A percentile compares a stretch with the other conserved stretches of the same genome.
These are phyloP conservation scores for Aphanocladium album DNA, from an alignment of 2,329 filamentous ascomycete genomes.

Conservation along the genomic window DNA sequence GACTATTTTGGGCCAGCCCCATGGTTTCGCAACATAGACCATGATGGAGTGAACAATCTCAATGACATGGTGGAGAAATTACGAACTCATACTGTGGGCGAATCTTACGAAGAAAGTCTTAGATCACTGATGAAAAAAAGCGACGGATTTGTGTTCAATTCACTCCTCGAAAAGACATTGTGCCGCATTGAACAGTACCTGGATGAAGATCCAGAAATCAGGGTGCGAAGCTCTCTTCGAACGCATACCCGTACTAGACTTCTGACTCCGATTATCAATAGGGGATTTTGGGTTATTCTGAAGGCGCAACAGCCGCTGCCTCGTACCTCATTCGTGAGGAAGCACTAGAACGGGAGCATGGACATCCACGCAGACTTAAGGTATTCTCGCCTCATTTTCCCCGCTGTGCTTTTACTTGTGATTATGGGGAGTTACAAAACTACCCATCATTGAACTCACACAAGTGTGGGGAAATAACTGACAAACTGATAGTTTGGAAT, in stretches of 20 bases:
- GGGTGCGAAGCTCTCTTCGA: no score
- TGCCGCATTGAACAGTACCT: constrained; percentile 36
- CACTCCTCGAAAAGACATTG: no score
- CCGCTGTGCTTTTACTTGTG: no score
- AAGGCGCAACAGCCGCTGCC: constrained; percentile 52
- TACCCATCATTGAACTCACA: no score
- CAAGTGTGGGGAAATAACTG: no score
- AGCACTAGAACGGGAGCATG: constrained; percentile 27
- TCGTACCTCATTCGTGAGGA: constrained; percentile 48
- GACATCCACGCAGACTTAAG: constrained; percentile 32
- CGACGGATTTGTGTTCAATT: constrained; percentile 14
- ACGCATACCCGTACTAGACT: no score
- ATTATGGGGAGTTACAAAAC: no score
- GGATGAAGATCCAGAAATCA: constrained; percentile 33
- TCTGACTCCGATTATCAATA: no score
- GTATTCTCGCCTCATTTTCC: no score
- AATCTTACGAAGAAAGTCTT: constrained; percentile 52
- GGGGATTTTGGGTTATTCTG: constrained; percentile 56
- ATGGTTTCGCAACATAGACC: constrained; percentile 51
- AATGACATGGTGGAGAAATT: constrained; percentile 47
- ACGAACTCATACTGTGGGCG: constrained; percentile 48
- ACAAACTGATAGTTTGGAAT: constrained; percentile 41
- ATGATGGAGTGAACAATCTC: constrained; percentile 36
- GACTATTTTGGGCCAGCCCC: constrained; percentile 53
- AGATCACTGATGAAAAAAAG: constrained; percentile 36